Evolutionary conservation across 106 monocot species (phyloP), one percentile per base, ranked within the genome.

Genomic region (Allium fistulosum): DNA sequence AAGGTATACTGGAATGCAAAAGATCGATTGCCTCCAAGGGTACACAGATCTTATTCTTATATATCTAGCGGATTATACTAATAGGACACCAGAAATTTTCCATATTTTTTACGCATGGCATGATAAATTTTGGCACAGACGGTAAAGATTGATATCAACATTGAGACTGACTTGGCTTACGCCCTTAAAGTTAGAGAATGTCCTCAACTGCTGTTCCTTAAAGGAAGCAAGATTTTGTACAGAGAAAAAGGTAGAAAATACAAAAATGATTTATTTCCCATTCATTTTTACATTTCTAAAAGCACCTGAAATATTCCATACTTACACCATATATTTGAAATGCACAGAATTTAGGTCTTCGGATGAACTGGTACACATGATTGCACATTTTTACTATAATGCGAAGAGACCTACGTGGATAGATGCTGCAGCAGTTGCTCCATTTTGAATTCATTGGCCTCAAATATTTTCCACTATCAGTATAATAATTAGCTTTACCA

Each of bases 1-100:
- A 87, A 87, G 53, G 82, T 97, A 16, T 97, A 92, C 61, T 97
- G 97, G 97, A 89, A 64, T 75, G 86, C 88, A 59, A 92, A 85
- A 78, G 96, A 97, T 78, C 81, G 82, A 53, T 60, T 97, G 51
- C 96, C 92, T 76, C 96, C 96, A 46, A 77, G 92, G 78, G 97
- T 97, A 83, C 62, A 11, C 6, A 7, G 0, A 0, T 9, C 7
- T 45, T 14, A 16, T 6, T 13, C 53, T 17, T 48, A 17, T 2
- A 49, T 64, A 37, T 37, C 37, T 37, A 37, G 37, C 1, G 37
- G 0, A 37, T 37, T 37, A 37, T 37, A 37, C 2, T 37, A 5
- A 37, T 37, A 37, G 37, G 5, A 37, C 37, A 16, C n/a, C 47
- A 64, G 64, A 14, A 64, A 49, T 48, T 49, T 16, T 49, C 62